Base-by-base conservation (phyloP, 257 asterid species). In the Primulina tabacum region DNA sequence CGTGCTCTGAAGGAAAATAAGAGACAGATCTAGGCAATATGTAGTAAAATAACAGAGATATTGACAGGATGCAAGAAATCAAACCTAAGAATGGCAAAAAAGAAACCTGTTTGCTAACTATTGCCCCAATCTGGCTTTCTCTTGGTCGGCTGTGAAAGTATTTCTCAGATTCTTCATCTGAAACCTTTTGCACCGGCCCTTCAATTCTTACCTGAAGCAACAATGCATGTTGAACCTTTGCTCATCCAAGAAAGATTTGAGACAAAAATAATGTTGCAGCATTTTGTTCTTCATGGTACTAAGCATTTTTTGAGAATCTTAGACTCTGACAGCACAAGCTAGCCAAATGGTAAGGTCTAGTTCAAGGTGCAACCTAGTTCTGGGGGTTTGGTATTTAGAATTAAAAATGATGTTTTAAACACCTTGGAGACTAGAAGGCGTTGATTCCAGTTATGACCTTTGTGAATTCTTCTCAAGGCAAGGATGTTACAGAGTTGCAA, bases 41-140 rank as follows among this genome's bases (percentile, higher is more conserved):
- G 73, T 63, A 58, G 61, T 4, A 70, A 40, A 53, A 40, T 56
- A 56, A 55, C 67, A 37, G 56, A 37, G 56, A 70, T 70, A 40
- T 47, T 70, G 52, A 68, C 60, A 74, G 20, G 30, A 72, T n/a
- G 30, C 9, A 72, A 62, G 66, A 62, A 60, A 64, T 28, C 55
- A 57, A 30, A 65, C 37, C 38, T 52, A 50, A 77, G 59, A 69
- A 34, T 32, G 63, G 55, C 28, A 75, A 32, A 64, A 37, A 61
- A 8, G 20, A 33, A 78, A 90, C 97, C 95, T 90, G 97, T 65
- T 86, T 77, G 89, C 97, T 88, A 75, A 88, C 87, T 63, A 88
- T 83, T 66, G 95, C 92, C 62, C 97, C 90, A 76, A 90, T 86
- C 78, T 83, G 91, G 80, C 88, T 85, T 71, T 91, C 95, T 81